These are phyloP conservation scores for Mucor mucedo DNA, from an alignment of 371 early-diverging fungal genomes.

Conservation along the genomic window DNA sequence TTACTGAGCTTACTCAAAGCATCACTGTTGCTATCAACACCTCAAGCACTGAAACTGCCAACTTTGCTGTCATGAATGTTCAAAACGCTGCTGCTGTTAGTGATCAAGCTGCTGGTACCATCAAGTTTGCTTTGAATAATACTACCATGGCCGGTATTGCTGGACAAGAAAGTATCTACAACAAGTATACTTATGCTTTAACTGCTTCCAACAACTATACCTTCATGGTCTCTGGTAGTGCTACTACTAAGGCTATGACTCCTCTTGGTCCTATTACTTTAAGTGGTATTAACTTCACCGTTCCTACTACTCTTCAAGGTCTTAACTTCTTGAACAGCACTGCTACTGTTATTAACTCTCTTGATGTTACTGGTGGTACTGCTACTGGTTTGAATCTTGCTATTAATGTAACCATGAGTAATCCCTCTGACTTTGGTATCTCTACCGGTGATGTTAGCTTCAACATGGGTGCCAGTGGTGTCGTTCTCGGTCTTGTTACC, in stretches of 20 bases:
- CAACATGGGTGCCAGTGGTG: constrained; percentile 47
- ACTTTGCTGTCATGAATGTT: constrained; percentile 54
- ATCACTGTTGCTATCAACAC: constrained; percentile 49
- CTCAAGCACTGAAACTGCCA: constrained; percentile 24
- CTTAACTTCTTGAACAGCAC: constrained; percentile 65
- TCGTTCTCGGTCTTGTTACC: constrained; percentile 55
- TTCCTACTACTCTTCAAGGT: constrained; percentile 59
- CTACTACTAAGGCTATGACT: constrained; percentile 59
- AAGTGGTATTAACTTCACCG: constrained; percentile 61
- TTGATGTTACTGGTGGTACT: constrained; percentile 66
- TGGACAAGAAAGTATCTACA: constrained; percentile 44
- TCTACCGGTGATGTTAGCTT: constrained; percentile 59
- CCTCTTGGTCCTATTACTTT: constrained; percentile 64
- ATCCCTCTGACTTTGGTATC: constrained; percentile 65
- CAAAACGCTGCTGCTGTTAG: constrained; percentile 52
- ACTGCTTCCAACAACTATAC: constrained; percentile 48
- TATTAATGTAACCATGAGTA: constrained; percentile 60
- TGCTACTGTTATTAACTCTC: constrained; percentile 59
- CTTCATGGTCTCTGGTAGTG: constrained; percentile 57
- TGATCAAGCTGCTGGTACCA: constrained; percentile 49
- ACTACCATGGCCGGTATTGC: constrained; percentile 49
- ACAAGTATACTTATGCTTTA: constrained; percentile 55
- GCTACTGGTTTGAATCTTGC: constrained; percentile 51
- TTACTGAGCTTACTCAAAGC: constrained; percentile 59
- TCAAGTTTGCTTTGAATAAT: constrained; percentile 55